These are phyloP conservation scores for Aspergillus hiratsukae DNA, from an alignment of 2,329 filamentous ascomycete species.

Conservation along the genomic window DNA sequence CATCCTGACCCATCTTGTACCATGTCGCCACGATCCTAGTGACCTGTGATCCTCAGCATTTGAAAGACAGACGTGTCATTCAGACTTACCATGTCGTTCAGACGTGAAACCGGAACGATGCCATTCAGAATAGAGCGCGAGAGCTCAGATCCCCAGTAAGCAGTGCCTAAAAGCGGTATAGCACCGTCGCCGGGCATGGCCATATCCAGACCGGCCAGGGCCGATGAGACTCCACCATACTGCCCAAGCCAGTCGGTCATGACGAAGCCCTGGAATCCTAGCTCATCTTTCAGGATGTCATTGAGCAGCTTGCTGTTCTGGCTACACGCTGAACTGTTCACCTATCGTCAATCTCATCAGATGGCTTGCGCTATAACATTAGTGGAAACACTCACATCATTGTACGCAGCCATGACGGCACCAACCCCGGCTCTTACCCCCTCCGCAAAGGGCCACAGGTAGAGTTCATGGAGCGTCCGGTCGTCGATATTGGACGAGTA, in stretches of 20 bases:
- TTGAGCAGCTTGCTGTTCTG: conserved; percentile 67
- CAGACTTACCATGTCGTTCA: conserved; percentile 47
- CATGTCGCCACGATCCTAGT: conserved; percentile 56
- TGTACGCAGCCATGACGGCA: conserved; percentile 43
- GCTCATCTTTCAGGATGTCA: conserved; percentile 66
- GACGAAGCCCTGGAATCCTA: conserved; percentile 67
- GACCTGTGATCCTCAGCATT: conserved; percentile 31
- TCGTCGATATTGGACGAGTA: conserved; percentile 50
- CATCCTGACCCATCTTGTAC: conserved; percentile 55
- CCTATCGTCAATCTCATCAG: conserved; percentile 28
- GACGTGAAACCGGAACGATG: conserved; percentile 51
- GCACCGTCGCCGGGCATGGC: conserved; percentile 61
- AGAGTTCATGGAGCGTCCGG: conserved; percentile 44
- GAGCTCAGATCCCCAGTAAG: conserved; percentile 54
- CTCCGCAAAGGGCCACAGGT: conserved; percentile 50
- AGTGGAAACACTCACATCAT: conserved; percentile 28
- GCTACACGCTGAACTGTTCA: conserved; percentile 63
- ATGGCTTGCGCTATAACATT: background rate
- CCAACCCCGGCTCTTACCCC: conserved; percentile 45
- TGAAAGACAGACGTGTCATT: background rate
- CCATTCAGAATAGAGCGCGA: conserved; percentile 54
- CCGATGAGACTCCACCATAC: conserved; percentile 55
- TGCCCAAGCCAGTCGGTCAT: conserved; percentile 68
- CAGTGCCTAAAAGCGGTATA: conserved; percentile 50
- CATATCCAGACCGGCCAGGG: conserved; percentile 64